Conservation (phyloP, 192 early-diverging fungal genomes). For the Podila horticola region DNA sequence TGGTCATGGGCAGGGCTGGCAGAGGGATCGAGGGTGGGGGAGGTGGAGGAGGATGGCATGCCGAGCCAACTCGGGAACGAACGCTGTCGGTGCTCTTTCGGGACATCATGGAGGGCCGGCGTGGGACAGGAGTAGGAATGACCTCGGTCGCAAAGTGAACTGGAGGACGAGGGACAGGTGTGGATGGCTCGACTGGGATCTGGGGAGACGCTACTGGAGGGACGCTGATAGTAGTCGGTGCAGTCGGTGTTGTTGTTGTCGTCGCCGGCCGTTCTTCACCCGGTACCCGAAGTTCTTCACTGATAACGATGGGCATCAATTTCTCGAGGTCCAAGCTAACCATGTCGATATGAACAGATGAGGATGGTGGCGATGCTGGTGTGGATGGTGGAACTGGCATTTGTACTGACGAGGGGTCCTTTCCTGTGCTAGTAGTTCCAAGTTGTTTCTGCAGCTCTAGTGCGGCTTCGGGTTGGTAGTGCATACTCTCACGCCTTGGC, state of each 20-base stretch:
- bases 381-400: not conserved
- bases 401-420: not conserved
- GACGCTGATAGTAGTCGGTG: not conserved
- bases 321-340: conserved; percentile 8
- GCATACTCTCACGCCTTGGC: not conserved
- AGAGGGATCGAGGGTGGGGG: conserved; percentile 34
- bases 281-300: conserved; percentile 17
- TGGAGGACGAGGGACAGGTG: not conserved
- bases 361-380: not conserved
- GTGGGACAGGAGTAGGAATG: conserved; percentile 11
- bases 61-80: conserved; percentile 9
- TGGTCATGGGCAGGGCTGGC: conserved; percentile 20
- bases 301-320: conserved; percentile 24
- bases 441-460: not conserved
- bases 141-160: not conserved
- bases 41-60: conserved; percentile 21
- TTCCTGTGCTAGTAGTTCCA: not conserved
- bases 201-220: not conserved
- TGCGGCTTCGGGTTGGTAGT: not conserved
- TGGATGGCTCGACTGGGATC: not conserved
- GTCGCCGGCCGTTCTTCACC: not conserved
- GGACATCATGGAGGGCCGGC: conserved; percentile 1
- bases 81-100: conserved; percentile 22
- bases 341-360: conserved; percentile 34
- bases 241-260: not conserved